phyloP scores from a whole-genome alignment of 371 early-diverging fungal species.

The Gilbertella persicaria region DNA sequence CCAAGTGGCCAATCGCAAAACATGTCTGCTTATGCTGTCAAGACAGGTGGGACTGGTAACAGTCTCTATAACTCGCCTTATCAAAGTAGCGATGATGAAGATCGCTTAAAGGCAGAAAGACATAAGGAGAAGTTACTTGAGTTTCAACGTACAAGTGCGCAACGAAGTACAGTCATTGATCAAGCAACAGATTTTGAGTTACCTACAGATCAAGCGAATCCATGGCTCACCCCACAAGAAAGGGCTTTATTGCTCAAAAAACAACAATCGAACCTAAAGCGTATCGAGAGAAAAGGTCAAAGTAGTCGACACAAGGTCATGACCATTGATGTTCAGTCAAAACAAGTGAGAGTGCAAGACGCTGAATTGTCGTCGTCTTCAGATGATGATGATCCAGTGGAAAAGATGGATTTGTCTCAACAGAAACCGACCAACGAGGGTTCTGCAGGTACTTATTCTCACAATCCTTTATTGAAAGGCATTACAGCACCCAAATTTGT shows the following conservation, averaged over 20 bases:
- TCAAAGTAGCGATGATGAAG: constrained; percentile 49
- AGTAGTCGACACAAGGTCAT: constrained; percentile 61
- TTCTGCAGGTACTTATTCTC: constrained; percentile 42
- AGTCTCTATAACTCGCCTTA: background rate
- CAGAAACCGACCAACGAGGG: background rate
- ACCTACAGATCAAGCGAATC: constrained; percentile 62
- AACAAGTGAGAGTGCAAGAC: constrained; percentile 54
- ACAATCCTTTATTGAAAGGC: constrained; percentile 46
- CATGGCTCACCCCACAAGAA: constrained; percentile 82
- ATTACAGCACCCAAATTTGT: constrained; percentile 36
- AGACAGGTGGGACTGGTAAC: constrained; percentile 33
- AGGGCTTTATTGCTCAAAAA: constrained; percentile 53
- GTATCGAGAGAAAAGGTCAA: constrained; percentile 46
- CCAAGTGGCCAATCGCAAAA: constrained; percentile 14
- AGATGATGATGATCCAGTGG: constrained; percentile 20
- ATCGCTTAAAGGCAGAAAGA: constrained; percentile 61
- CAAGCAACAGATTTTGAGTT: constrained; percentile 77
- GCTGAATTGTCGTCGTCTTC: constrained; percentile 17
- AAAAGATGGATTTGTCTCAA: constrained; percentile 8
- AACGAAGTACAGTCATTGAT: constrained; percentile 78
- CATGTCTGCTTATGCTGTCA: constrained; percentile 42
- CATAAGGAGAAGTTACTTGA: constrained; percentile 80
- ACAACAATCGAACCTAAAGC: constrained; percentile 54
- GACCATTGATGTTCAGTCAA: constrained; percentile 64
- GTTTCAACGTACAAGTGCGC: constrained; percentile 78